Evolutionary conservation across 2,329 filamentous ascomycete species (phyloP), one percentile per base, ranked within the genome.

Genomic region (Ceratocystis harringtonii): DNA sequence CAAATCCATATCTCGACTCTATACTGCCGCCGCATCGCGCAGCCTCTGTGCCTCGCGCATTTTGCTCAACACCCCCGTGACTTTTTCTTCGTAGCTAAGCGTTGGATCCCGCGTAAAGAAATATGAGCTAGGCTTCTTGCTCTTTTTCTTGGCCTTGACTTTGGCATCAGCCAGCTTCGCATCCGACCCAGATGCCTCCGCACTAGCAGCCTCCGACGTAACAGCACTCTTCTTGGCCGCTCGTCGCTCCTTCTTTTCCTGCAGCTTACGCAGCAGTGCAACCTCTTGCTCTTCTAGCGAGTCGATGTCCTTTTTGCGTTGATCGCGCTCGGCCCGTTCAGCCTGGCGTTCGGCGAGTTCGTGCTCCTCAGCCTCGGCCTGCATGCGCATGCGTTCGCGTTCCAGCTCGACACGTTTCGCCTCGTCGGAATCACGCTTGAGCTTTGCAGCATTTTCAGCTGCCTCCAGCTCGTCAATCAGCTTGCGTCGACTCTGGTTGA

Each of bases 401-500:
- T 75, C 73, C 63, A 72, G 71, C 67, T 78, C 76, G 5, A 72
- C 71, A 5, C 77, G 69, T 22, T 75, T 72, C 52, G 71, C 72
- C 32, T 73, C 71, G 68, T 78, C 76, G 64, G 75, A 80, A 43
- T 78, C 81, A 75, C 81, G 81, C 68, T 83, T 77, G 55, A 83
- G 76, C 72, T 84, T 85, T 63, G 84, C 78, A 2, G 85, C 85
- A 36, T 82, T 78, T 74, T 96, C 92, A 22, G 88, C 79, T 30
- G 84, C 81, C 76, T 96, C 91, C 62, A 97, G 77, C 72, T 96
- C 91, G 72, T 95, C 90, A 69, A 89, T 88, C 82, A 95, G 88
- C 70, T 84, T 81, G 72, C 88, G 79, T 70, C 88, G 80, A 74
- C 86, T 82, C 61, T 84, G 84, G 70, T 89, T 85, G 76, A 95